phyloP scores from a whole-genome alignment of 441 rosid species.

The Pelargonium hybrid region DNA sequence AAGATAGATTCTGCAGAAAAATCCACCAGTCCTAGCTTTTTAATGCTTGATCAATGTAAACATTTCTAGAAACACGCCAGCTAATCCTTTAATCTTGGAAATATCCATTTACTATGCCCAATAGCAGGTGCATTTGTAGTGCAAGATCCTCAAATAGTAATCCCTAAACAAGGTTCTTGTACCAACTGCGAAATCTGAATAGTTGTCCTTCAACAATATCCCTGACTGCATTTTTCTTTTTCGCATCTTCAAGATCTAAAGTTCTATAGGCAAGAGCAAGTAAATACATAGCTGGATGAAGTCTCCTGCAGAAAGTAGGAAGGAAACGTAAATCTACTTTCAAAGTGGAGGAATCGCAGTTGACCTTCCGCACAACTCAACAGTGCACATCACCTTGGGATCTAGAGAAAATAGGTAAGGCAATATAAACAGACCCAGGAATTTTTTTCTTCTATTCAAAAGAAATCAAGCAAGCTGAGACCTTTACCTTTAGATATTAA shows the following conservation, averaged over 20 bases:
- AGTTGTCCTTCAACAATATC: constrained; percentile 31
- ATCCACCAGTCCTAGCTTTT: neutral
- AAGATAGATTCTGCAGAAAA: neutral
- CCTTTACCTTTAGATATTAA: neutral
- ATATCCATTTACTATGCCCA: constrained; percentile 10
- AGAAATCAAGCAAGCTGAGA: neutral
- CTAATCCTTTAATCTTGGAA: constrained; percentile 1
- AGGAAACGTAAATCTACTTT: constrained; percentile 15
- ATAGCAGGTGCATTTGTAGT: constrained; percentile 11
- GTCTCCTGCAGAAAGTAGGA: constrained; percentile 52
- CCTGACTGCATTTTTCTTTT: constrained; percentile 51
- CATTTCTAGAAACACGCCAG: neutral
- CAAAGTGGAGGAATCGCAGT: constrained; percentile 5
- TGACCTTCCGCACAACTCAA: neutral
- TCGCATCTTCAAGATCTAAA: constrained; percentile 78
- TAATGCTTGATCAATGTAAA: neutral
- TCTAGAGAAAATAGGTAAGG: neutral
- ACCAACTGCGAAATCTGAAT: constrained; percentile 47
- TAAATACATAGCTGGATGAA: constrained; percentile 85
- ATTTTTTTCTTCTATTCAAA: neutral
- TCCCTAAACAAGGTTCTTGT: constrained; percentile 50
- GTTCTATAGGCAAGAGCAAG: constrained; percentile 86
- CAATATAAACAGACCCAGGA: neutral
- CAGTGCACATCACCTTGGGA: neutral
- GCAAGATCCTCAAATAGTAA: neutral